A percentile compares a stretch with the other conserved stretches of the same genome.
These are phyloP conservation scores for Pseudopediastrum boryanum DNA, from an alignment of 139 green algal genomes.

Conservation along the genomic window DNA sequence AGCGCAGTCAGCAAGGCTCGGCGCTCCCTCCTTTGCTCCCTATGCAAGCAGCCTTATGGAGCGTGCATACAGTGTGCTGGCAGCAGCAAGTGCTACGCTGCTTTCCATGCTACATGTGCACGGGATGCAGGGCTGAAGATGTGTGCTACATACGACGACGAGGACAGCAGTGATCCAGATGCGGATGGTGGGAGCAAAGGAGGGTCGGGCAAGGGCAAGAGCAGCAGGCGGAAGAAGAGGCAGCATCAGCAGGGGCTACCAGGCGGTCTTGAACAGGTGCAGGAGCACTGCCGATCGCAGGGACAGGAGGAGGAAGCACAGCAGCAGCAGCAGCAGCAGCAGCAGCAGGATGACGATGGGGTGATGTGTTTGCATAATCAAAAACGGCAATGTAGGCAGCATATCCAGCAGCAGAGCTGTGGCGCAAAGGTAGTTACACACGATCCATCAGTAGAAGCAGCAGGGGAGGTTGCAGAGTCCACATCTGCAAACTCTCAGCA, in stretches of 20 bases:
- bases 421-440: too few species aligned
- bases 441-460: too few species aligned
- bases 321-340: neutral
- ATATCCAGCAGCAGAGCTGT: too few species aligned
- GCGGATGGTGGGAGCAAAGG: conserved; percentile 13
- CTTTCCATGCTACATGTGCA: conserved; percentile 85
- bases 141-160: conserved; percentile 32
- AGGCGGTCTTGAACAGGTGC: too few species aligned
- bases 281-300: neutral
- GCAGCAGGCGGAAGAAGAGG: neutral
- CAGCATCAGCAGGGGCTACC: neutral
- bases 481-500: too few species aligned
- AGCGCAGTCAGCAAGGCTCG: conserved; percentile 31
- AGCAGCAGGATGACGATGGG: too few species aligned
- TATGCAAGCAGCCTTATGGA: conserved; percentile 79
- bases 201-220: neutral
- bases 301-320: neutral
- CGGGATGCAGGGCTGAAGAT: conserved; percentile 48
- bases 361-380: too few species aligned
- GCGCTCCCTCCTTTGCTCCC: conserved; percentile 55
- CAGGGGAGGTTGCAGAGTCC: too few species aligned
- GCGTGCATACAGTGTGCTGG: conserved; percentile 76
- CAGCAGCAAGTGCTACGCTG: conserved; percentile 58
- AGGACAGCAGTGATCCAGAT: conserved; percentile 27
- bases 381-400: too few species aligned